Conservation (phyloP, 129 eudicot genomes). For the Pittosporum tobira region DNA sequence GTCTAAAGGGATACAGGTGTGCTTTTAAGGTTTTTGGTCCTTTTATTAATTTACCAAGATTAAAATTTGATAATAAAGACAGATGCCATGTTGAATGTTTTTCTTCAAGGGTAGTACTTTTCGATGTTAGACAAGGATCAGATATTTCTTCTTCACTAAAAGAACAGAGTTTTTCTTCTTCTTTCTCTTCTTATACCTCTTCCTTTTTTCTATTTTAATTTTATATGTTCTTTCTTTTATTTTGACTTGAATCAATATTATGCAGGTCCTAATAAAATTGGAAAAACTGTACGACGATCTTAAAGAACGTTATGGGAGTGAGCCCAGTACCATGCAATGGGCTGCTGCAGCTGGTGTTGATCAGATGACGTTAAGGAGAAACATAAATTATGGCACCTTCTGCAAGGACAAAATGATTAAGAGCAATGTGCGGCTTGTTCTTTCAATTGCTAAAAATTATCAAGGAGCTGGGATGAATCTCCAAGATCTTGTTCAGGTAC, state of each 20-base stretch:
- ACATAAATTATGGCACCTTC: constrained; percentile 53
- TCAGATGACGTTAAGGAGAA: constrained; percentile 54
- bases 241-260: not conserved
- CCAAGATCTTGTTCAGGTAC: constrained; percentile 96
- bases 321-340: constrained; percentile 76
- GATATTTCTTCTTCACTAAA: too few relatives aligned
- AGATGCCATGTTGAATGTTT: too few relatives aligned
- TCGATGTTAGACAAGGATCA: not conserved
- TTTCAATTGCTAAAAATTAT: constrained; percentile 85
- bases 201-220: too few relatives aligned
- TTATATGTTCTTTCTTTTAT: too few relatives aligned
- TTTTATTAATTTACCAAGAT: too few relatives aligned
- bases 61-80: too few relatives aligned
- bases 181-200: not conserved
- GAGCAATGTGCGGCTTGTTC: constrained; percentile 87
- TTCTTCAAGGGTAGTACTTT: not conserved
- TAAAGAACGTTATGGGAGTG: constrained; percentile 41
- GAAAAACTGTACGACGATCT: constrained; percentile 55
- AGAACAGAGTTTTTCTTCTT: too few relatives aligned
- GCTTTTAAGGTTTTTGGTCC: not conserved
- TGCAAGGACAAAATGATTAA: constrained; percentile 93
- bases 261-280: constrained; percentile 67
- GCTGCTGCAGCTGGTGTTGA: constrained; percentile 79
- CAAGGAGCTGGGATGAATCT: constrained; percentile 79
- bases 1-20: constrained; percentile 87